These are phyloP conservation scores for Colletotrichum viniferum DNA, from an alignment of 2,329 filamentous ascomycete species.

Conservation along the genomic window DNA sequence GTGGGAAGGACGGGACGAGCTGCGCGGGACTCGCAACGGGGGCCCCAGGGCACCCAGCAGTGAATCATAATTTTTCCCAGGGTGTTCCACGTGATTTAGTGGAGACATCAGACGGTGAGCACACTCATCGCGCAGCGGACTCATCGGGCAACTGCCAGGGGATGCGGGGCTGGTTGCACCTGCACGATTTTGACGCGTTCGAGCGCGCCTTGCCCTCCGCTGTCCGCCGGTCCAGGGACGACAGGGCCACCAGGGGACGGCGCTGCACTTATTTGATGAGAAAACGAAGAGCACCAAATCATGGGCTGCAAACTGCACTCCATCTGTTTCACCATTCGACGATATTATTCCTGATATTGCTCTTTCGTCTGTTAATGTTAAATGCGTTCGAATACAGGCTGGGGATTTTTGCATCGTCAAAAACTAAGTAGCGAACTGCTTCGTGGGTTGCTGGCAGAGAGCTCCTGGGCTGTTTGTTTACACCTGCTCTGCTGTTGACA, in stretches of 20 bases:
- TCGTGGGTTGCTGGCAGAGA: background rate
- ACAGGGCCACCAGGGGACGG: background rate
- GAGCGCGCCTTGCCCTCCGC: conserved; percentile 5
- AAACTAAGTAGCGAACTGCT: background rate
- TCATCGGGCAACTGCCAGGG: conserved; percentile 3
- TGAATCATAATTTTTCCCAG: conserved; percentile 10
- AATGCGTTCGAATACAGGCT: background rate
- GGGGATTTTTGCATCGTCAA: background rate
- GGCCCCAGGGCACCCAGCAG: conserved; percentile 5
- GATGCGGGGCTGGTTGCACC: background rate
- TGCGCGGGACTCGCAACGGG: background rate
- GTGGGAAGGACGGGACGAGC: background rate
- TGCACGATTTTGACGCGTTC: conserved; percentile 22
- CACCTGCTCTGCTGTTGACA: background rate
- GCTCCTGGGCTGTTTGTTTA: background rate
- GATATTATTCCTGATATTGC: background rate
- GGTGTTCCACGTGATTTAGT: conserved; percentile 18
- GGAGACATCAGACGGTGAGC: conserved; percentile 1
- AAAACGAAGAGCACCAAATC: background rate
- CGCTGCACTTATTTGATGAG: too few relatives aligned
- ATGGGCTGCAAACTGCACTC: background rate
- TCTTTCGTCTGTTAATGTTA: background rate
- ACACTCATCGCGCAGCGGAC: background rate
- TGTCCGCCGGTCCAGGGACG: background rate
- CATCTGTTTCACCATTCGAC: background rate